These are phyloP conservation scores for Cyanodermella asteris DNA, from an alignment of 2,329 filamentous ascomycete species.

Conservation along the genomic window DNA sequence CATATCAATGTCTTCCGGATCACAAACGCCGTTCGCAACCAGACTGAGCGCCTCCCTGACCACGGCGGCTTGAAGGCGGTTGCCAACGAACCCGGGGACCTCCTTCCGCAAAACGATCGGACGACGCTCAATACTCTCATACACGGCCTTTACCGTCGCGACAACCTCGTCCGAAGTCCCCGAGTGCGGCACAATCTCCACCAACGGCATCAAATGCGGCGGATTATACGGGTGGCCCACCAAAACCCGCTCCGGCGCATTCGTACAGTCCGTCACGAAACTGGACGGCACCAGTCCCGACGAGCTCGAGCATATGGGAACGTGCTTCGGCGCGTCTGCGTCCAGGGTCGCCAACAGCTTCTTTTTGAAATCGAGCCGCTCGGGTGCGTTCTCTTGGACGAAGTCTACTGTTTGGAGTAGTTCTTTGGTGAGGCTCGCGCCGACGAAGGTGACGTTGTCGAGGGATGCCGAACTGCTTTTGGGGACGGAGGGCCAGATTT, in stretches of 20 bases:
- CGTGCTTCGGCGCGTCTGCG: slow-evolving; percentile 17
- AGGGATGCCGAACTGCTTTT: slow-evolving; percentile 22
- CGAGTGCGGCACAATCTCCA: slow-evolving; percentile 33
- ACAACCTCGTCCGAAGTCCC: slow-evolving; percentile 18
- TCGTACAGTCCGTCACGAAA: slow-evolving; percentile 22
- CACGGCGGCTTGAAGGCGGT: slow-evolving; percentile 34
- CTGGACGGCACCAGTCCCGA: slow-evolving; percentile 36
- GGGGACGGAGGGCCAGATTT: slow-evolving; percentile 22
- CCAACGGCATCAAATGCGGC: slow-evolving; percentile 37
- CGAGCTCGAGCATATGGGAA: slow-evolving; percentile 33
- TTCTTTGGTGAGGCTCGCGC: slow-evolving; percentile 12
- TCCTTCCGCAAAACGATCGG: slow-evolving; percentile 31
- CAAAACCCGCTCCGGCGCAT: slow-evolving; percentile 22
- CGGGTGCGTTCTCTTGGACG: slow-evolving; percentile 38
- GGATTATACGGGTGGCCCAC: slow-evolving; percentile 41
- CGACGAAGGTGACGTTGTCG: slow-evolving; percentile 7
- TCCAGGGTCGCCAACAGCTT: slow-evolving; percentile 30
- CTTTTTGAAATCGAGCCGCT: slow-evolving; percentile 29
- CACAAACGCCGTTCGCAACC: slow-evolving; percentile 30
- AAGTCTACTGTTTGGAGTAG: slow-evolving; percentile 27
- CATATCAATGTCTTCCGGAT: slow-evolving; percentile 29
- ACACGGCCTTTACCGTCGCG: slow-evolving; percentile 23
- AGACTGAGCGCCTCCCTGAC: slow-evolving; percentile 33
- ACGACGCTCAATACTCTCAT: slow-evolving; percentile 18
- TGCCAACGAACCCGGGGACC: slow-evolving; percentile 34